Evolutionary conservation across 2,329 filamentous ascomycete species (phyloP), one percentile per base, ranked within the genome.

Genomic region (Cercospora sp.): DNA sequence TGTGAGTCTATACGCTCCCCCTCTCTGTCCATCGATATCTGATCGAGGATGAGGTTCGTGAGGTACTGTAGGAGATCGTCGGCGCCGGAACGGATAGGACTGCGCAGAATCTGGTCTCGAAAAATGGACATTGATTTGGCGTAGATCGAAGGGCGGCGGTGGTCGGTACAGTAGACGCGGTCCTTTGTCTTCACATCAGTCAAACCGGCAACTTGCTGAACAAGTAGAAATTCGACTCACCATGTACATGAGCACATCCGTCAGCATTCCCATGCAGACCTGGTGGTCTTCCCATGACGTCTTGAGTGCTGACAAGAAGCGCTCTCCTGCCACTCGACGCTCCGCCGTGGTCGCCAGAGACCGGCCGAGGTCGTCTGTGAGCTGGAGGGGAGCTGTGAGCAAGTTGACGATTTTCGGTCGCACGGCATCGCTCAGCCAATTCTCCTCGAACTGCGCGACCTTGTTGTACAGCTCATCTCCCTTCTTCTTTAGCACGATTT

Each of bases 211-310:
- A 43, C 65, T 53, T 61, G 9, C 13, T 9, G 13, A 26, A 40
- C 18, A 24, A 18, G 28, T n/a, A 55, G 43, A 51, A n/a, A 24
- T 30, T 10, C 40, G n/a, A 76, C 83, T 76, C 77, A 88, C 87
- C 85, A 99, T 92, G 77, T 97, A 64, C 93, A 98, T 97, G 62
- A 98, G 85, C 34, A 98, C 93, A 79, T 98, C 95, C 3, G 94
- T 93, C 61, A 93, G 90, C 94, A 98, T 98, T 77, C 93, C 93
- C 92, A 97, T 97, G 55, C 91, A 94, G 66, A 91, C 87, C 77
- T 94, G 92, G 77, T 99, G 94, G 70, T 96, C 91, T 69, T 93
- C 88, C 93, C 94, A 99, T 2, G 90, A 88, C 67, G 89, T 85
- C 73, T 90, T 90, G 13, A 98, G 80, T 0, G 88, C 90, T 65